Evolutionary conservation across 2,329 filamentous ascomycete genomes (phyloP).

Genomic region (Sporothrix phasma): DNA sequence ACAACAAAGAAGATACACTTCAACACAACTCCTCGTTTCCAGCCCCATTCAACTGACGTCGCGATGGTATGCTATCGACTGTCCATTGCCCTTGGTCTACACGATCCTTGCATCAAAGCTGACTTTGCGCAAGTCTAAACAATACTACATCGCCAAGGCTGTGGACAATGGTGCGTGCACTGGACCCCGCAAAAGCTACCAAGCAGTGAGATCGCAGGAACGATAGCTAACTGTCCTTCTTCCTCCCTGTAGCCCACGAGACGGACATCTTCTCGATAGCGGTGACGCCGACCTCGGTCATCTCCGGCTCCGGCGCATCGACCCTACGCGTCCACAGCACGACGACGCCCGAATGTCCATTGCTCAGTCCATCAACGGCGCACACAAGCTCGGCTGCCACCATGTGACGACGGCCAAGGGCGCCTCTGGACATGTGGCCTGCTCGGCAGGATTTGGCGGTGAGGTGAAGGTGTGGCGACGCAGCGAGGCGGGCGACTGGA

Average conservation of each 20-base stretch:
- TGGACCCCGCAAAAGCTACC: slow-evolving; percentile 17
- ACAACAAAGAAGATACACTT: not conserved
- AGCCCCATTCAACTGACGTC: not conserved
- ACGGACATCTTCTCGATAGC: slow-evolving; percentile 79
- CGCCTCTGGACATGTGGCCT: slow-evolving; percentile 59
- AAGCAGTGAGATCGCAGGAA: not conserved
- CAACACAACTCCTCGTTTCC: not conserved
- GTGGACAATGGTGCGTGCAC: slow-evolving; percentile 63
- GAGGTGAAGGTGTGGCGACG: slow-evolving; percentile 75
- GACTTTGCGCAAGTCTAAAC: slow-evolving; percentile 67
- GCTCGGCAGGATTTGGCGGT: slow-evolving; percentile 81
- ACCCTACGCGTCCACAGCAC: slow-evolving; percentile 73
- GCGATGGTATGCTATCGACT: not conserved
- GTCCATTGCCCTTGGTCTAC: not conserved
- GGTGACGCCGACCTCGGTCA: slow-evolving; percentile 59
- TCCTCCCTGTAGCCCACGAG: slow-evolving; percentile 55
- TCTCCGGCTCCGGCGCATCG: slow-evolving; percentile 80
- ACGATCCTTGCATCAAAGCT: not conserved
- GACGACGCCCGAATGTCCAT: slow-evolving; percentile 59
- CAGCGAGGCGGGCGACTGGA: slow-evolving; percentile 47
- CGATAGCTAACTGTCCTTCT: not conserved
- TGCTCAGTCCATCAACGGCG: slow-evolving; percentile 65
- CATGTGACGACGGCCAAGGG: slow-evolving; percentile 61
- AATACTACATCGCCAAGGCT: slow-evolving; percentile 90
- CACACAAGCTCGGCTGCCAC: slow-evolving; percentile 84